Conservation (phyloP, 495 filamentous ascomycete species). For the Aspergillus steynii region DNA sequence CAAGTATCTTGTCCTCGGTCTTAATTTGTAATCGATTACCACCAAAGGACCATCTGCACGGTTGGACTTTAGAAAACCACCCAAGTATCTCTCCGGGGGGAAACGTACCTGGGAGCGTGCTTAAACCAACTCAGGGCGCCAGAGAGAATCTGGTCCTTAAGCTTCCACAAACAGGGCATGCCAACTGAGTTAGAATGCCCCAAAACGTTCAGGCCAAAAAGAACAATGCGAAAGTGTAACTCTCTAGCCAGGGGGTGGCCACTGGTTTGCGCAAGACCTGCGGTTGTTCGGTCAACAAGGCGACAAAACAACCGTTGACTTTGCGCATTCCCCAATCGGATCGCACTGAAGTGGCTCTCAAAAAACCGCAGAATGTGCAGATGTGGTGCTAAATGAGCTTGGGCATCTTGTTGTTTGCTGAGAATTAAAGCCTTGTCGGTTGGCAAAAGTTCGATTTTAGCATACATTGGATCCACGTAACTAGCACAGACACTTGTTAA, state of each 20-base stretch:
- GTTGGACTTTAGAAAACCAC: slow-evolving; percentile 19
- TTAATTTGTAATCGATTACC: slow-evolving; percentile 91
- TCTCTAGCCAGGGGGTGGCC: slow-evolving; percentile 88
- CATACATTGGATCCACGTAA: slow-evolving; percentile 84
- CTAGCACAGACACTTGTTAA: slow-evolving; percentile 33
- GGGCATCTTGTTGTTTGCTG: slow-evolving; percentile 71
- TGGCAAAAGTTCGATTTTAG: slow-evolving; percentile 89
- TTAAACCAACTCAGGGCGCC: slow-evolving; percentile 88
- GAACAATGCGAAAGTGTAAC: slow-evolving; percentile 80
- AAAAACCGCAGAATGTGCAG: slow-evolving; percentile 84
- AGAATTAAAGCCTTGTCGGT: slow-evolving; percentile 76
- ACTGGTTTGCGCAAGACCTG: slow-evolving; percentile 65
- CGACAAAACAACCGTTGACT: slow-evolving; percentile 78
- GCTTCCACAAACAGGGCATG: slow-evolving; percentile 61
- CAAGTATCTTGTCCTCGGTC: slow-evolving; percentile 80
- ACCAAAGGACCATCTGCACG: slow-evolving; percentile 81
- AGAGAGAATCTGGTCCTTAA: slow-evolving; percentile 86
- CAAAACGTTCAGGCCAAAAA: slow-evolving; percentile 78
- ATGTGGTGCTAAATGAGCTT: slow-evolving; percentile 83
- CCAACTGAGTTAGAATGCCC: slow-evolving; percentile 65
- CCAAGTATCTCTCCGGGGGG: background rate
- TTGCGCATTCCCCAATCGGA: slow-evolving; percentile 74
- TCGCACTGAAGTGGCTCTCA: slow-evolving; percentile 90
- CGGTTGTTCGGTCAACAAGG: slow-evolving; percentile 71
- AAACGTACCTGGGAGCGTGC: slow-evolving; percentile 61